These are phyloP conservation scores for Hypericum androsaemum DNA, from an alignment of 345 rosid genomes.

Conservation along the genomic window DNA sequence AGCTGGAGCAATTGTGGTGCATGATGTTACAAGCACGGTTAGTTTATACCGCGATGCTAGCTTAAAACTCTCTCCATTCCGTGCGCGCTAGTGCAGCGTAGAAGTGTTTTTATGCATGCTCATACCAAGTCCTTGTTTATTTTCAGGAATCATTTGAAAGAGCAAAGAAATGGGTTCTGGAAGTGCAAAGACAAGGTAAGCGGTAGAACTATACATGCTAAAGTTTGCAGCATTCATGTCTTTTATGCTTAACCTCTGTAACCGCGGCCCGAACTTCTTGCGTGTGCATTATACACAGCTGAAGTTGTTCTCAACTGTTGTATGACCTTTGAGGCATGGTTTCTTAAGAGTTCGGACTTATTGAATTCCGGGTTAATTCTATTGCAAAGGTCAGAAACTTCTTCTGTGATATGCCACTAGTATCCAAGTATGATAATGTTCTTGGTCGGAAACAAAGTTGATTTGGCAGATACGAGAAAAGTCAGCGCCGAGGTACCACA, in stretches of 20 bases:
- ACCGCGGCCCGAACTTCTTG: no score
- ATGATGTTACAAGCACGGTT: conserved; percentile 73
- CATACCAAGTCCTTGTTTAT: background rate
- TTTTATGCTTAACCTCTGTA: no score
- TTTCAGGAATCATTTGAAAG: conserved; percentile 50
- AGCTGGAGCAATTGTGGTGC: conserved; percentile 72
- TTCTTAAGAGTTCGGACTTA: no score
- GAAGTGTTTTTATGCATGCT: no score
- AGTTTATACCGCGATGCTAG: background rate
- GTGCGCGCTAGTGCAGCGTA: no score
- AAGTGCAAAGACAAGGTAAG: conserved; percentile 63
- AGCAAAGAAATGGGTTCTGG: conserved; percentile 61
- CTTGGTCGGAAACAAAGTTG: conserved; percentile 69
- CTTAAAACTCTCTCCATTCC: background rate
- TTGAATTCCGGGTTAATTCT: no score
- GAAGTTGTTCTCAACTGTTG: no score
- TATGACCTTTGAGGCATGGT: no score
- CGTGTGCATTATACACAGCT: no score
- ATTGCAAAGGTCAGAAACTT: no score
- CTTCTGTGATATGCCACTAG: conserved; percentile 35
- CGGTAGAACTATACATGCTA: background rate
- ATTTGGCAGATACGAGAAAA: conserved; percentile 55
- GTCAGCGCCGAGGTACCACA: conserved; percentile 46
- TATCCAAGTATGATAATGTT: conserved; percentile 52
- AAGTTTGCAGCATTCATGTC: no score